Base-by-base conservation (phyloP, 2,329 filamentous ascomycete species). In the Fusarium subtropicale region DNA sequence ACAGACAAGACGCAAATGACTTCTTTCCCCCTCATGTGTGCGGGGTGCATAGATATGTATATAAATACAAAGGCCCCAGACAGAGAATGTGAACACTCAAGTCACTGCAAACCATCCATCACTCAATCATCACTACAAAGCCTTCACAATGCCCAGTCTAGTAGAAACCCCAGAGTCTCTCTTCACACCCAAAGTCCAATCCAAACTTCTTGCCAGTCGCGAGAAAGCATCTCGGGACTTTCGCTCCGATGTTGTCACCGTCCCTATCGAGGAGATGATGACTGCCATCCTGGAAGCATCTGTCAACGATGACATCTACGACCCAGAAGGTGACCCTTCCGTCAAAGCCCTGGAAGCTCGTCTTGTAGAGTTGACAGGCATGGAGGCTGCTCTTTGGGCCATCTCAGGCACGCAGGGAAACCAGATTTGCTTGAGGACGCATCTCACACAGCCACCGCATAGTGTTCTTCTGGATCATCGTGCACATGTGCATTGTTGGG, bases 401-500 rank as follows among this genome's bases (percentile, higher is more conserved):
- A 53, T 75, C 20, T 76, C 74, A 2, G 74, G 73, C 16, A 76
- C 74, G 3, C 72, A 74, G 53, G 74, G 74, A 13, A 76, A 76
- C 41, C 74, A 76, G 51, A 69, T 76, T 22, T 75, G 73, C 47
- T 45, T 76, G n/a, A 52, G 74, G 22, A 74, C 71, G 15, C 74
- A 75, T 50, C 72, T 76, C 4, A 73, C 72, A 3, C 74, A 76
- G 44, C 74, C 74, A 6, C 74, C 74, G 10, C 73, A 76, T 47
- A 70, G 65, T 11, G 73, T 76, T 3, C 55, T 76, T 33, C 50
- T 75, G 73, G 93, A 97, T 77, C 82, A 89, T 67, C 86, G 92
- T 26, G 87, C 88, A 3, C 94, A 97, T 78, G 91, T 97, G 65
- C 82, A 92, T 64, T 84, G 88, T 55, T 90, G 85, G 72, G 87